These are phyloP conservation scores for Vigna mungo DNA, from an alignment of 306 rosid genomes.

Conservation along the genomic window DNA sequence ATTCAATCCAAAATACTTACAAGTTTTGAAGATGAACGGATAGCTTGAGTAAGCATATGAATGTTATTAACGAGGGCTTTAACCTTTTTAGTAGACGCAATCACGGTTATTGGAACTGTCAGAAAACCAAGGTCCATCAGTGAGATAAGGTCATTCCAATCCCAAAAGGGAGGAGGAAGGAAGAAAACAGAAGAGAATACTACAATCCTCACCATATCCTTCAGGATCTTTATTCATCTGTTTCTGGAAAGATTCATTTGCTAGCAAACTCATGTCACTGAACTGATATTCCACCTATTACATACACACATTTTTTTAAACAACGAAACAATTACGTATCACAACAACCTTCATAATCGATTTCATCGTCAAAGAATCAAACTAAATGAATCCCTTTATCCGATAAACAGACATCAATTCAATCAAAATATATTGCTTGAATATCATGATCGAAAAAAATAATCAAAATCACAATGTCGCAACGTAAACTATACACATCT, in stretches of 20 bases:
- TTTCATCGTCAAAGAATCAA: constrained; percentile 6
- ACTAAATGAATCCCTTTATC: not conserved
- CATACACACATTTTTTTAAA: constrained; percentile 16
- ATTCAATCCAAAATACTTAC: constrained; percentile 57
- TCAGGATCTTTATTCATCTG: constrained; percentile 91
- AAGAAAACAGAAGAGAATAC: constrained; percentile 10
- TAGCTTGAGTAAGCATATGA: constrained; percentile 67
- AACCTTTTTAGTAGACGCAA: constrained; percentile 83
- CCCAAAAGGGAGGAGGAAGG: not conserved
- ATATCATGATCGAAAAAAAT: too few species aligned
- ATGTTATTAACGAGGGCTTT: constrained; percentile 71
- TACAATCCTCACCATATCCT: constrained; percentile 75
- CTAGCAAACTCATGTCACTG: constrained; percentile 88
- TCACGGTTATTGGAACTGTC: constrained; percentile 74
- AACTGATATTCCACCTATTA: constrained; percentile 90
- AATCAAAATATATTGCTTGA: not conserved
- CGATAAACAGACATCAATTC: not conserved
- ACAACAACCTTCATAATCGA: not conserved
- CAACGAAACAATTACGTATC: not conserved
- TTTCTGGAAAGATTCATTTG: constrained; percentile 83
- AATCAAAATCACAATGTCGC: too few species aligned
- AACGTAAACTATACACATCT: not conserved
- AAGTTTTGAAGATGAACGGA: constrained; percentile 84
- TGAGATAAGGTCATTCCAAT: not conserved
- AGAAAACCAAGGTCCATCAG: constrained; percentile 32